phyloP scores from a whole-genome alignment of 2,329 filamentous ascomycete genomes.

The Aspergillus proliferans region DNA sequence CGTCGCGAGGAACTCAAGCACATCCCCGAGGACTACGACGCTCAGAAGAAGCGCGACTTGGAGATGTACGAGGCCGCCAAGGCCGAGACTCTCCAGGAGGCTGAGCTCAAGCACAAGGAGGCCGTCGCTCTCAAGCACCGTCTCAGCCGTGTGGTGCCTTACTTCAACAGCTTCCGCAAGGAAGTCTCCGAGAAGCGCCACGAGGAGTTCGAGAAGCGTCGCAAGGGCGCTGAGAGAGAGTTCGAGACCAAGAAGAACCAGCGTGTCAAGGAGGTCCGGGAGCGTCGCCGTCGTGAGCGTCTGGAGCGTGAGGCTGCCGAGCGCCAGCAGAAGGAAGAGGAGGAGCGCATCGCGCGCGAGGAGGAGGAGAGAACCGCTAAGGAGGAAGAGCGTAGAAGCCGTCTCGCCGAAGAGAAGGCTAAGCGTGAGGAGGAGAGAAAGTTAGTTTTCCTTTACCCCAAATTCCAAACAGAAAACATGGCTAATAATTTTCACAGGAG shows the following conservation, averaged over 20 bases:
- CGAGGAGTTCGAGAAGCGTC: constrained; percentile 92
- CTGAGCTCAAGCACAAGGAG: constrained; percentile 84
- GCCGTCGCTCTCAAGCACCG: constrained; percentile 91
- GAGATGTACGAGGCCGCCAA: constrained; percentile 75
- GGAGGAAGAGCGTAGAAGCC: constrained; percentile 72
- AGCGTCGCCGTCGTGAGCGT: constrained; percentile 75
- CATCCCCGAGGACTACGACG: constrained; percentile 74
- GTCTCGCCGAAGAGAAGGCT: constrained; percentile 64
- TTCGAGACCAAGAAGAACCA: constrained; percentile 84
- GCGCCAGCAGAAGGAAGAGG: constrained; percentile 69
- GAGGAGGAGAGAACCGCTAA: constrained; percentile 75
- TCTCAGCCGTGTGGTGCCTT: constrained; percentile 73
- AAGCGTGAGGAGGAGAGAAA: constrained; percentile 54
- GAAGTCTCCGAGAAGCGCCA: constrained; percentile 80
- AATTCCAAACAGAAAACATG: background rate
- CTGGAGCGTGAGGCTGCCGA: constrained; percentile 80
- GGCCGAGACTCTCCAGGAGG: constrained; percentile 68
- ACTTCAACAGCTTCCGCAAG: constrained; percentile 76
- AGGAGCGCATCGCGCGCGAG: constrained; percentile 73
- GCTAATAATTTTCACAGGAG: constrained; percentile 45
- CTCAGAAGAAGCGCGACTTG: constrained; percentile 71
- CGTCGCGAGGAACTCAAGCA: constrained; percentile 94
- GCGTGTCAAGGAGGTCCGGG: constrained; percentile 81
- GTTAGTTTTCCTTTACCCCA: constrained; percentile 36
- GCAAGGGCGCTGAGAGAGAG: constrained; percentile 84